Evolutionary conservation across 345 rosid genomes (phyloP), one percentile per base, ranked within the genome.

Genomic region (Viola odorata): DNA sequence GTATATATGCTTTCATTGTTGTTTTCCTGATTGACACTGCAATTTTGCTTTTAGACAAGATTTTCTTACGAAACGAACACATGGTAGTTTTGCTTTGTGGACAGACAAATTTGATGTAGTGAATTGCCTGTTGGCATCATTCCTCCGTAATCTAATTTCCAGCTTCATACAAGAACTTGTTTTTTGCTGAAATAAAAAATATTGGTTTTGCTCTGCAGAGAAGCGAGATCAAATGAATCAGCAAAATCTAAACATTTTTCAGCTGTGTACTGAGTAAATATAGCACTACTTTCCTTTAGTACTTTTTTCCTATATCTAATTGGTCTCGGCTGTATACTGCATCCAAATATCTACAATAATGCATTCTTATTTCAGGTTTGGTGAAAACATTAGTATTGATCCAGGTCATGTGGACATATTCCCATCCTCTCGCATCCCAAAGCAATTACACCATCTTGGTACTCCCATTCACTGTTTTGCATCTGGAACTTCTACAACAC

Each of bases 371-470:
- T 51, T 77, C 84, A 84, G 99, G 79, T 94, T 84, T 66, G 74
- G 85, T 57, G 82, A 87, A 77, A 94, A 94, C 66, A 86, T 94
- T 64, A 76, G 74, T 38, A 44, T 12, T 58, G 95, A 86, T 73
- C 88, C 94, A 37, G 97, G 99, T 60, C 82, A 81, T 69, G 85
- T 94, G 64, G 95, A 94, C 75, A 73, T 90, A 62, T 89, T 79
- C 76, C 97, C 97, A 41, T 83, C 69, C 59, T 77, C 91, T 51
- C 76, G 80, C 50, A 72, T 87, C 67, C 99, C 99, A 57, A 82
- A 80, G 74, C 84, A 73, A 23, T 58, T 90, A 57, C 91, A 74
- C 39, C 80, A 80, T 86, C 81, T 84, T 49, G 71, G 82, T 65
- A 78, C 69, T 72, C 91, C 96, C 39, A 75, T 84, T 60, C 65